Evolutionary conservation across 345 rosid species (phyloP).

Genomic region (Rhodamnia rubescens): DNA sequence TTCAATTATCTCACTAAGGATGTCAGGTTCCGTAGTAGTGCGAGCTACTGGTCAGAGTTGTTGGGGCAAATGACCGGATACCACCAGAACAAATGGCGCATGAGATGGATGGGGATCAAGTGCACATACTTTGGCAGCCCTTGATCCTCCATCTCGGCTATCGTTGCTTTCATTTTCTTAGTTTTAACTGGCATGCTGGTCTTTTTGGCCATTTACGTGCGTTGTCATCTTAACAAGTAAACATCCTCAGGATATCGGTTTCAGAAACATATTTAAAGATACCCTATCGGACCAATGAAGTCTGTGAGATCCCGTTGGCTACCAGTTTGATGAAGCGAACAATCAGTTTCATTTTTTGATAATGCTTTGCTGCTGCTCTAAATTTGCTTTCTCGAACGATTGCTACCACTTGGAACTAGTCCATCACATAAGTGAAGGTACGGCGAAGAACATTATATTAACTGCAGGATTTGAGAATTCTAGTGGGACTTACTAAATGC

Average conservation of each 20-base stretch:
- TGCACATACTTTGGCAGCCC: neutral
- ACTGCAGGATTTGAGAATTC: neutral
- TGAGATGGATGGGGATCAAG: no score
- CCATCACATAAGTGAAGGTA: neutral
- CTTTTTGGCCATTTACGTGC: neutral
- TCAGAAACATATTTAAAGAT: neutral
- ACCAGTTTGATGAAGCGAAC: no score
- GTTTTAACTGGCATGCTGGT: neutral
- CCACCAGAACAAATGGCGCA: no score
- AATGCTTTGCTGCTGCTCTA: neutral
- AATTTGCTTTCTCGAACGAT: no score
- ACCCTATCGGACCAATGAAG: neutral
- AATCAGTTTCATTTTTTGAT: neutral
- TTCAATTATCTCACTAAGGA: no score
- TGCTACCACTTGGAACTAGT: neutral
- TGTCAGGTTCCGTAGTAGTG: no score
- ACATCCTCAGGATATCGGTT: neutral
- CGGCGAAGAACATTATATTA: neutral
- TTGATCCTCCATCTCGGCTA: no score
- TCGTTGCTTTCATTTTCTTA: no score
- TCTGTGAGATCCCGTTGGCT: neutral
- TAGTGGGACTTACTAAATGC: neutral
- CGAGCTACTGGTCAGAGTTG: no score
- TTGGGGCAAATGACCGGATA: no score
- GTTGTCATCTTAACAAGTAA: neutral